Base-by-base conservation (phyloP, 2,329 filamentous ascomycete species). In the Cladorrhinum sp. region DNA sequence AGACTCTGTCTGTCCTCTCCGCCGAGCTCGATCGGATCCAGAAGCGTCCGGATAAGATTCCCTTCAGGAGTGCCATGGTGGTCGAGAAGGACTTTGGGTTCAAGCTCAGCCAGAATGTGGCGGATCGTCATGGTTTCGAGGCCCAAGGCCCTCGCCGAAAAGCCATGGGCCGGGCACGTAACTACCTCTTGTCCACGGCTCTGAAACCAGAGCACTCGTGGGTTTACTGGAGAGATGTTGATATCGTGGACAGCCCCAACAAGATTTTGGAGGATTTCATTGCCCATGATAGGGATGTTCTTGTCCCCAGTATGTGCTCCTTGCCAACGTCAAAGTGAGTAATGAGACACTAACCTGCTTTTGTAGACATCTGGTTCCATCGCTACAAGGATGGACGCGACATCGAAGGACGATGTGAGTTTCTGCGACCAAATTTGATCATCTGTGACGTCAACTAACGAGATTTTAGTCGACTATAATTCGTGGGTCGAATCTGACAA, bases 141-240 rank as follows among this genome's bases (percentile, higher is more conserved):
- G 92, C 91, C 1, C 95, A 99, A 73, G 95, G 88, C 1, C 93
- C 94, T 5, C 86, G 95, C 65, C 87, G 95, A 66, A 98, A 94
- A 78, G 86, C 89, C 36, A 93, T 99, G 85, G 95, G 90, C 51
- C 87, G 84, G 67, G 95, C 95, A 26, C 86, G 95, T 68, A 99
- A 99, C 75, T 99, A 96, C 75, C 82, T 99, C 20, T 84, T 99
- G 1, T 85, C 87, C 30, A 82, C 91, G 0, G 89, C 95, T 2
- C 73, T 99, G 70, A 96, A 96, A 79, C 87, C 92, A 0, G 92
- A 98, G 64, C 95, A 99, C 73, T 94, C 92, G 8, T 99, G 95
- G 95, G 93, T 98, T 8, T 98, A 97, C 75, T 99, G 95, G 95
- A 86, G 95, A 62, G 95, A 99, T 74, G 93, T 96, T 55, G 95